phyloP scores from a whole-genome alignment of 805 yeast species.

The Hanseniaspora nectarophila region DNA sequence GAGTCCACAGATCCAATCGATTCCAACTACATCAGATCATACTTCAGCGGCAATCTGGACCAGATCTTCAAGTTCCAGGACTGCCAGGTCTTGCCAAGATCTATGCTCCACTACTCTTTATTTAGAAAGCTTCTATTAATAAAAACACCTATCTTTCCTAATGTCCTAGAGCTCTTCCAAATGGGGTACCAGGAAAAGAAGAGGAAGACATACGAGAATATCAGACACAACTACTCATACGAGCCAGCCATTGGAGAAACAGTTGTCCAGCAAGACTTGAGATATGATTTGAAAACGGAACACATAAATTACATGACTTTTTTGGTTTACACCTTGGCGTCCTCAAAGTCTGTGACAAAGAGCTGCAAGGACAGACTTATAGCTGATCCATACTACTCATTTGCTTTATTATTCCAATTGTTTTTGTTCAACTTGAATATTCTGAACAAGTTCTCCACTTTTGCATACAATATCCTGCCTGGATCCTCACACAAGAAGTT shows the following conservation, averaged over 20 bases:
- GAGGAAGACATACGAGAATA: not conserved
- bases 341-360: not conserved
- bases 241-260: slow-evolving; percentile 3
- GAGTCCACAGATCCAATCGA: not conserved
- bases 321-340: slow-evolving; percentile 1
- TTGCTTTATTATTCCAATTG: not conserved
- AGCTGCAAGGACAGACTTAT: slow-evolving; percentile 1
- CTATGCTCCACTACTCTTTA: not conserved
- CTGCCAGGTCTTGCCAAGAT: not conserved
- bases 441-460: slow-evolving; percentile 4
- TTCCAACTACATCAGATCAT: not conserved
- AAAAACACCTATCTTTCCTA: slow-evolving; percentile 6
- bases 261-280: not conserved
- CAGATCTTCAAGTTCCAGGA: not conserved
- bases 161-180: slow-evolving; percentile 6
- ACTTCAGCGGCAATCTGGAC: slow-evolving; percentile 1
- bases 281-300: slow-evolving; percentile 4
- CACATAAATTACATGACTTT: slow-evolving; percentile 9
- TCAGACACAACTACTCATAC: not conserved
- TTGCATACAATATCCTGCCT: not conserved
- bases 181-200: not conserved
- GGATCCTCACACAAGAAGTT: not conserved
- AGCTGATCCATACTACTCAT: slow-evolving; percentile 5
- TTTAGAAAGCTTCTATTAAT: slow-evolving; percentile 6
- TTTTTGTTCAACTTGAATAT: not conserved